phyloP scores from a whole-genome alignment of 257 asterid species.

The Fraxinus anomala region DNA sequence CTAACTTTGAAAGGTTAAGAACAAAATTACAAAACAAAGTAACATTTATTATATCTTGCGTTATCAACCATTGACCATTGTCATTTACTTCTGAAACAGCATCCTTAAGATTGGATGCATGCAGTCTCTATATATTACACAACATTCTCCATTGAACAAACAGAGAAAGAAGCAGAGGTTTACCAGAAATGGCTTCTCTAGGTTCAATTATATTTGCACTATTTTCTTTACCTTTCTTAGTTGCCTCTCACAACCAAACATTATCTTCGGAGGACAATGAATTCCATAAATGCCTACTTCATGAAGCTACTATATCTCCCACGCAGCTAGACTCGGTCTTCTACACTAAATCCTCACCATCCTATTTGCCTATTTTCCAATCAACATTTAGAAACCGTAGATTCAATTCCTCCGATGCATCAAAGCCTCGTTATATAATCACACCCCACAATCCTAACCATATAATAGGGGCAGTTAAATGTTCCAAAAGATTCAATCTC shows the following conservation, averaged over 20 bases:
- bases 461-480: not conserved
- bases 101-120: not conserved
- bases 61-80: not conserved
- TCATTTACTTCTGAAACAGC: not conserved
- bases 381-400: not conserved
- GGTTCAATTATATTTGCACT: not conserved
- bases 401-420: not conserved
- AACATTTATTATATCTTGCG: not conserved
- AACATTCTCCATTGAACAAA: not conserved
- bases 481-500: not conserved
- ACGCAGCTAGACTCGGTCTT: not conserved
- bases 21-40: no score
- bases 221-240: constrained; percentile 4
- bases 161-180: not conserved
- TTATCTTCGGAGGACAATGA: not conserved
- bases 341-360: not conserved
- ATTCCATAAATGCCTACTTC: constrained; percentile 7
- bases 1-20: no score
- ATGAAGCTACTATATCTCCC: not conserved
- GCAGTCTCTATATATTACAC: not conserved
- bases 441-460: constrained; percentile 5
- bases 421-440: constrained; percentile 9
- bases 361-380: constrained; percentile 8
- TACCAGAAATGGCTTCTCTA: not conserved
- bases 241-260: not conserved